Evolutionary conservation across 73 alveolate genomes (phyloP), one percentile per base, ranked within the genome.

Genomic region (Paramecium primaurelia): DNA sequence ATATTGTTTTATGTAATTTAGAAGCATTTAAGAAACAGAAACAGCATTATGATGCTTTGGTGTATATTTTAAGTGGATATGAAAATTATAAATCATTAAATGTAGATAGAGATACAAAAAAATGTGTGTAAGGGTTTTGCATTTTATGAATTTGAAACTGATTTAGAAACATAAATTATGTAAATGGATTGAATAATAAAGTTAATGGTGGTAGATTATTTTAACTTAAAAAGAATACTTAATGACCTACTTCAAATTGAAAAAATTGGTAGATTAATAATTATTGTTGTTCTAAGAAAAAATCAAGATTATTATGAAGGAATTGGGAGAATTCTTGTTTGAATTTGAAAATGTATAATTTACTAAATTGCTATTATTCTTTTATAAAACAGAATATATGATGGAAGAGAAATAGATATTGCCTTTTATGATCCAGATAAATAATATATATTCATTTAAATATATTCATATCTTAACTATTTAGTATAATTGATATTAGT

Each of bases 161-260:
- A 80, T 30, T 25, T 77, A 16, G 89, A 77, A 38, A 77, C 89
- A 10, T 8, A 40, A 77, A 77, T 77, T 77, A 71, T 38, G 71
- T 77, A 6, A 77, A 77, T 77, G 89, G 89, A 34, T 59, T 77
- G 8, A 77, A 77, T 77, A 77, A 77, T 77, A 77, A 32, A 25
- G 91, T 80, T 0, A 80, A 45, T 49, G 91, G 91, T 10, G 77
- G 91, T 45, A 80, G 91, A 80, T 20, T 80, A 25, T 80, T 80
- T 5, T 10, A 80, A 44, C 59, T 80, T 18, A 80, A 73, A 38
- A 73, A 73, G 34, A 18, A 18, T 34, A 68, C 60, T 30, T 10
- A 32, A 37, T 38, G 37, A 8, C 26, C 68, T 16, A 73, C 37
- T 73, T 10, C 32, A 32, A 49, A 80, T 80, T 45, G 91, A 80